Evolutionary conservation across 1,284 basidiomycete species (phyloP).

Genomic region (Calocybe gambosa): DNA sequence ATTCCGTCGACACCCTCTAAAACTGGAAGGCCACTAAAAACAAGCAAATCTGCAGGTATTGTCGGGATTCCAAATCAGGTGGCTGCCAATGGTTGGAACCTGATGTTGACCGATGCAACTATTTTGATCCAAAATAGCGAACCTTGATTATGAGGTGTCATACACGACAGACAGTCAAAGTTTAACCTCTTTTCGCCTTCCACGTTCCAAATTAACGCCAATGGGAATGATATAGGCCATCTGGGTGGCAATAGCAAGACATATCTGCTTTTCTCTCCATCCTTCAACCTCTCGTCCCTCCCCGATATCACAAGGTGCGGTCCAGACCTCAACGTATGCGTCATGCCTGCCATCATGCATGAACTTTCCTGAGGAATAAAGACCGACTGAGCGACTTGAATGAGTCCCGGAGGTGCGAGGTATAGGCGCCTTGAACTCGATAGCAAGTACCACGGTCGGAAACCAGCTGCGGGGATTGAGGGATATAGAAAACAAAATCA

Average conservation of each 20-base stretch:
- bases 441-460: slow-evolving; percentile 50
- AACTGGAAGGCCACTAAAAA: too few relatives aligned
- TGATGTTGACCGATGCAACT: too few relatives aligned
- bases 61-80: too few relatives aligned
- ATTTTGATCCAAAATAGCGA: too few relatives aligned
- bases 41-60: too few relatives aligned
- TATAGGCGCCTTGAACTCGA: slow-evolving; percentile 57
- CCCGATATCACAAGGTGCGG: slow-evolving; percentile 49
- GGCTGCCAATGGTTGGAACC: too few relatives aligned
- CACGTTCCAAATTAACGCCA: slow-evolving; percentile 36
- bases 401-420: slow-evolving; percentile 33
- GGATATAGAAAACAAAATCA: too few relatives aligned
- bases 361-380: slow-evolving; percentile 46
- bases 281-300: slow-evolving; percentile 33
- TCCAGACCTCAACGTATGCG: slow-evolving; percentile 54
- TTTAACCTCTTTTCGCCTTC: slow-evolving; percentile 15
- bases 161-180: background rate
- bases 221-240: slow-evolving; percentile 48
- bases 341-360: slow-evolving; percentile 50
- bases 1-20: too few relatives aligned
- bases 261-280: slow-evolving; percentile 58
- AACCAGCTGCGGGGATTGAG: slow-evolving; percentile 44
- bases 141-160: background rate
- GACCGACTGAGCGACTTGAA: slow-evolving; percentile 44
- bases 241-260: slow-evolving; percentile 55